Percentiles rank a stretch among this genome's conserved stretches.
Evolutionary conservation across 2,329 filamentous ascomycete species (phyloP).

Genomic region (Rutstroemia sp.): DNA sequence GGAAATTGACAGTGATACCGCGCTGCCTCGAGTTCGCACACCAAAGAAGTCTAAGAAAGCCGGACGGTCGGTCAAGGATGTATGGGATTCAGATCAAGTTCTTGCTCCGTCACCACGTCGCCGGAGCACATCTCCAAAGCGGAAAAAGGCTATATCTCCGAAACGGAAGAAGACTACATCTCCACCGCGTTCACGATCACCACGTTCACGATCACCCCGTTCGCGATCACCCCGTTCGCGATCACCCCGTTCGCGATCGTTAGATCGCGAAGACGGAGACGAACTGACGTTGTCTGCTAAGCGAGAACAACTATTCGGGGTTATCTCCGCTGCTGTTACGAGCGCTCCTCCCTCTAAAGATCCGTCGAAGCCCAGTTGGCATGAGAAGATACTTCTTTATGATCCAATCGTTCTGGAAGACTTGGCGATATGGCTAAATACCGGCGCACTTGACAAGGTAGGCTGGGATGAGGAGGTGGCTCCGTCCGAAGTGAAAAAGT

Average conservation of each 20-base stretch:
- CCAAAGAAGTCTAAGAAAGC: constrained; percentile 24
- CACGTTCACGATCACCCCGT: neutral
- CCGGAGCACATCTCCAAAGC: constrained; percentile 12
- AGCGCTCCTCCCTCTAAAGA: constrained; percentile 43
- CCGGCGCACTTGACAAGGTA: constrained; percentile 53
- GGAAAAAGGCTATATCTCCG: constrained; percentile 11
- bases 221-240: no score
- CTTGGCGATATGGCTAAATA: constrained; percentile 74
- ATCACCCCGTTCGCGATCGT: constrained; percentile 7
- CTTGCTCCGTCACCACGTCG: constrained; percentile 23
- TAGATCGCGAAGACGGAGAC: constrained; percentile 8
- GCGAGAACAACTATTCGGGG: constrained; percentile 40
- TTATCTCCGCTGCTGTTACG: constrained; percentile 49
- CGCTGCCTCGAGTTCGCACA: constrained; percentile 21
- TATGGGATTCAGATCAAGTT: constrained; percentile 40
- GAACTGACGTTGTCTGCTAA: constrained; percentile 31
- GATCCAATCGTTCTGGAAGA: constrained; percentile 88
- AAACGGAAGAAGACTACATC: constrained; percentile 13
- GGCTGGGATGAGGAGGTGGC: constrained; percentile 60
- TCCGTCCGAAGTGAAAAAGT: constrained; percentile 65
- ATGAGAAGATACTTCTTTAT: constrained; percentile 90
- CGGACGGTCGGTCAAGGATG: constrained; percentile 35
- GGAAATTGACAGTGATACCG: constrained; percentile 18
- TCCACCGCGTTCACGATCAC: no score
- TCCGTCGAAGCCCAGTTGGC: constrained; percentile 58